Conservation (phyloP, 116 monocot genomes). For the Trichopus zeylanicus region DNA sequence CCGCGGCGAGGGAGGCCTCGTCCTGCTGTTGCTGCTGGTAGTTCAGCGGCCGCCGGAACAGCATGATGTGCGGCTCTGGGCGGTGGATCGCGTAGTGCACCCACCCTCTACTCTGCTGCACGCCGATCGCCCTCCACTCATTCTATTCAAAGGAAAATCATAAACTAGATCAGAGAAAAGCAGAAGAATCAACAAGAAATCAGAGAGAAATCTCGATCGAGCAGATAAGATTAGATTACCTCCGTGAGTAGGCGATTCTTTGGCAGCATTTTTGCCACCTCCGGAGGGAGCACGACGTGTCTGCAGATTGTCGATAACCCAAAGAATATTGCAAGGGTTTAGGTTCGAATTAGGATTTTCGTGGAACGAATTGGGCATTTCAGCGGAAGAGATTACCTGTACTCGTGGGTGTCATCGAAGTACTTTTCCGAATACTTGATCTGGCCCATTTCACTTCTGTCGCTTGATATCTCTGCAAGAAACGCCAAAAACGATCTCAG, state of each 20-base stretch:
- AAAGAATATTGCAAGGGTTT: not conserved
- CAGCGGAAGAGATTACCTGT: too few relatives aligned
- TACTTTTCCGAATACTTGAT: conserved; percentile 74
- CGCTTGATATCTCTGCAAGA: not conserved
- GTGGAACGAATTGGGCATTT: not conserved
- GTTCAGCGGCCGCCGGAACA: conserved; percentile 79
- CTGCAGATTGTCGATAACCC: conserved; percentile 13
- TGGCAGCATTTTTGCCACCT: conserved; percentile 89
- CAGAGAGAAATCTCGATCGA: not conserved
- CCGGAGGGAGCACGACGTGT: conserved; percentile 90
- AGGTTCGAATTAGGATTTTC: not conserved
- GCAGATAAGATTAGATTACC: conserved; percentile 18
- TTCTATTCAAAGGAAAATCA: conserved; percentile 23
- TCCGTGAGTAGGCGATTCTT: conserved; percentile 93
- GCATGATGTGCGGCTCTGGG: conserved; percentile 96
- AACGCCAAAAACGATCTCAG: not conserved
- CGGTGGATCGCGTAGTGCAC: conserved; percentile 93
- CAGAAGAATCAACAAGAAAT: not conserved
- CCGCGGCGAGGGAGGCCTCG: conserved; percentile 18
- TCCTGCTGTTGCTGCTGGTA: conserved; percentile 75
- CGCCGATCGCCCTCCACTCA: conserved; percentile 90
- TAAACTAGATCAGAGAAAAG: not conserved
- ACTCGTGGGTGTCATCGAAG: conserved; percentile 61
- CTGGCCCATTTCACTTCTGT: conserved; percentile 32
- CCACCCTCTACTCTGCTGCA: conserved; percentile 97